phyloP scores from a whole-genome alignment of 1,284 basidiomycete genomes.

The Microbotryum violaceum region DNA sequence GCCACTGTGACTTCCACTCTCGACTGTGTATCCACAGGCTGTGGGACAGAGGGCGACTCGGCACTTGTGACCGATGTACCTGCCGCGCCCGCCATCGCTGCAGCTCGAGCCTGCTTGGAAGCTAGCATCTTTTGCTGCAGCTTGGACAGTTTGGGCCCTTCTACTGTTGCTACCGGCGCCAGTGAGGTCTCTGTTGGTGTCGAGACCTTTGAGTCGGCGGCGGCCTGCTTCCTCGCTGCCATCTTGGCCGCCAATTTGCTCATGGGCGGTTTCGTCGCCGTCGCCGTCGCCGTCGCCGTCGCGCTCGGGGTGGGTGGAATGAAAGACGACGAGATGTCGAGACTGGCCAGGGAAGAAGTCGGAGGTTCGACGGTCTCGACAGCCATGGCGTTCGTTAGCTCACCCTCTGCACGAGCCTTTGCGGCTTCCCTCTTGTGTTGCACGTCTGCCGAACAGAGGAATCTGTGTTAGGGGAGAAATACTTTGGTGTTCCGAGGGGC shows the following conservation, averaged over 20 bases:
- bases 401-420: constrained; percentile 67
- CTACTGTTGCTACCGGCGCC: constrained; percentile 43
- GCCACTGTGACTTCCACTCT: too few relatives aligned
- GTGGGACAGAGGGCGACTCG: too few relatives aligned
- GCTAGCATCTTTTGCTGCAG: constrained; percentile 48
- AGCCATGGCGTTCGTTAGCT: constrained; percentile 39
- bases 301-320: constrained; percentile 37
- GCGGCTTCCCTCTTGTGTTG: constrained; percentile 31
- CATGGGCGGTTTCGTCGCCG: neutral
- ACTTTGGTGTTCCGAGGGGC: constrained; percentile 4
- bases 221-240: constrained; percentile 10
- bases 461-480: constrained; percentile 27
- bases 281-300: neutral
- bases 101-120: constrained; percentile 7
- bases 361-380: neutral
- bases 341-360: constrained; percentile 1
- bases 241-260: constrained; percentile 27
- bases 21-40: too few relatives aligned
- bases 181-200: constrained; percentile 53
- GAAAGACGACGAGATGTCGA: neutral
- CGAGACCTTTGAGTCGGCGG: constrained; percentile 1
- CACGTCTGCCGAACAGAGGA: constrained; percentile 17
- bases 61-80: too few relatives aligned
- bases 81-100: too few relatives aligned
- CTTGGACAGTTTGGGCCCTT: constrained; percentile 47